Evolutionary conservation across 345 rosid species (phyloP).

Genomic region (Citrus medica): DNA sequence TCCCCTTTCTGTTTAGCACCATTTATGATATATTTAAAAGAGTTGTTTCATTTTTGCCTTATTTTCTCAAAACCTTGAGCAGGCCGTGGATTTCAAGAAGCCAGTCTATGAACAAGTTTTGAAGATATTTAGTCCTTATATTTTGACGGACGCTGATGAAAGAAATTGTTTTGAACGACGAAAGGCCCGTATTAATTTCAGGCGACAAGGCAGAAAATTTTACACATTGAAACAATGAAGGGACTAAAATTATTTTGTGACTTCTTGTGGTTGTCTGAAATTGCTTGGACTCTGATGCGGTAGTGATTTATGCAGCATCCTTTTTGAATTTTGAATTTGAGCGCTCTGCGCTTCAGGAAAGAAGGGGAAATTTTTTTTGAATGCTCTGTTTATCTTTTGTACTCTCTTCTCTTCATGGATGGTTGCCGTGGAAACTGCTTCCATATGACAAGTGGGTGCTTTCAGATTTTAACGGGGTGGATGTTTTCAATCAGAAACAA

Average conservation of each 20-base stretch:
- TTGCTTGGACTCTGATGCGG: too few relatives aligned
- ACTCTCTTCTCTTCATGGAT: not conserved
- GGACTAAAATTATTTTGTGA: too few relatives aligned
- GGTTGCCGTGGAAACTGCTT: not conserved
- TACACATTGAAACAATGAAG: not conserved
- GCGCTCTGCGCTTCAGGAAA: too few relatives aligned
- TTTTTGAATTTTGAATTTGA: too few relatives aligned
- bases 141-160: constrained; percentile 30
- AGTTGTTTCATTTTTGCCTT: not conserved
- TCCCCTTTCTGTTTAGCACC: not conserved
- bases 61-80: not conserved
- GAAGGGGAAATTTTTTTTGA: accelerated
- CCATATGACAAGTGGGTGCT: not conserved
- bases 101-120: constrained; percentile 67
- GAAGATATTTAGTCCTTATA: constrained; percentile 50
- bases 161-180: constrained; percentile 10
- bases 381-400: not conserved
- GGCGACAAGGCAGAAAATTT: not conserved
- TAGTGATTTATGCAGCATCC: too few relatives aligned
- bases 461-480: not conserved
- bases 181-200: not conserved
- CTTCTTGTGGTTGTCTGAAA: too few relatives aligned
- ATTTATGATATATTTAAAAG: not conserved
- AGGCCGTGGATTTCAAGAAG: constrained; percentile 73
- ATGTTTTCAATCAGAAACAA: not conserved